Base-by-base conservation (phyloP, 1,284 basidiomycete species). In the Irpex lacteus region DNA sequence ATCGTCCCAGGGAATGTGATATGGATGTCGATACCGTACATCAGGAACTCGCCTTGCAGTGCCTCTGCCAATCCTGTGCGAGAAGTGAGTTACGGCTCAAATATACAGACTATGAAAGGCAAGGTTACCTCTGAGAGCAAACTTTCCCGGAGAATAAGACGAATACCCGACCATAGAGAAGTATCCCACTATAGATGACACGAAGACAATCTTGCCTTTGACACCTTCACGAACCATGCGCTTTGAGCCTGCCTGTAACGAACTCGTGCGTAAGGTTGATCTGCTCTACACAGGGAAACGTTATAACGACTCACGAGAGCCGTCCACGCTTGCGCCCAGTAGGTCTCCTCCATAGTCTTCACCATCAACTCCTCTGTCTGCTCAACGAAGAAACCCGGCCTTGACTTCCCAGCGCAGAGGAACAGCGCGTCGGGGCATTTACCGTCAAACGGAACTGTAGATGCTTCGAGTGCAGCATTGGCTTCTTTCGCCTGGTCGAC, bases 1-100 rank as follows among this genome's bases (percentile, higher is more conserved):
- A 98, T 98, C 0, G 94, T 96, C 0, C 85, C 86, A 0, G 96
- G 95, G 78, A 95, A 92, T 78, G 90, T 96, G 61, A 95, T 86
- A 70, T 97, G 95, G 0, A 96, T 87, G 54, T 82, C 79, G 72
- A 96, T 92, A 61, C 83, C 85, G 73, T 95, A 94, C 0, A 98
- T 79, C 64, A 89, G 77, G 60, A 96, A 79, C 73, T 98, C 96
- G 55, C 87, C 90, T 13, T 92, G 89, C 18, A 98, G 81, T 0
- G 89, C 84, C 70, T 98, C 96, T 8, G 94, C 94, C 1, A 98
- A 85, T 38, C 92, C 94, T 94, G 18, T n/a, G 50, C 7, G 38
- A 4, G 36, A 40, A 7, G 32, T 13, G 18, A 21, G 36, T 47
- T 32, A 37, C 49, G 50, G 21, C 21, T 18, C 18, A 18, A 3